Conservation (phyloP, 306 rosid genomes). For the Myrica gale region DNA sequence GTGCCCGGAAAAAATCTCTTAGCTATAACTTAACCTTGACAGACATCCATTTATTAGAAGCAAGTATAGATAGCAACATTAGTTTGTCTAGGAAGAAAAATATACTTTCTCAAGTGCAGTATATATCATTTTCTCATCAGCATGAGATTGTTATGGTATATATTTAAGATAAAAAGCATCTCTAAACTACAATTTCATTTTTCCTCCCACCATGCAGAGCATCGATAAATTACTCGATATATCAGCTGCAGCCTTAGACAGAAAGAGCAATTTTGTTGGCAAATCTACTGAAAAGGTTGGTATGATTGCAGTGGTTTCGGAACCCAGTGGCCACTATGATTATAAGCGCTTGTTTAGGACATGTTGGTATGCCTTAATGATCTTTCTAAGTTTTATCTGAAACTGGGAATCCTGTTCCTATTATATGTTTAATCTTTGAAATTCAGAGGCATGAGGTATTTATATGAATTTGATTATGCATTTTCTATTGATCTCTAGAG, state of each 20-base stretch:
- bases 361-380: slow-evolving; percentile 1
- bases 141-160: slow-evolving; percentile 17
- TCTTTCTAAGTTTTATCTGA: background rate
- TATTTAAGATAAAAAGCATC: slow-evolving; percentile 9
- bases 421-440: background rate
- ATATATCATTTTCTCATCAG: slow-evolving; percentile 14
- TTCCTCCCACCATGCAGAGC: slow-evolving; percentile 52
- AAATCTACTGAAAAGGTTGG: slow-evolving; percentile 56
- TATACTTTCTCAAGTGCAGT: background rate
- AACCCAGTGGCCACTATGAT: slow-evolving; percentile 17
- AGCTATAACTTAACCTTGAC: background rate
- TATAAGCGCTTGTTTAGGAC: slow-evolving; percentile 13
- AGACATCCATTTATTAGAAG: background rate
- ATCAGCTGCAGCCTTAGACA: slow-evolving; percentile 33
- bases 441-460: background rate
- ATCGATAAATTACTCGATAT: slow-evolving; percentile 51
- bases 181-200: slow-evolving; percentile 5
- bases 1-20: background rate
- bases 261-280: slow-evolving; percentile 32
- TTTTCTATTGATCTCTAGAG: background rate
- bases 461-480: slow-evolving; percentile 1
- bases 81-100: background rate
- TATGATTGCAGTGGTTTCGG: slow-evolving; percentile 26
- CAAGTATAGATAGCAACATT: background rate
- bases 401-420: background rate